These are phyloP conservation scores for Psidium guajava DNA, from an alignment of 345 rosid species.

Conservation along the genomic window DNA sequence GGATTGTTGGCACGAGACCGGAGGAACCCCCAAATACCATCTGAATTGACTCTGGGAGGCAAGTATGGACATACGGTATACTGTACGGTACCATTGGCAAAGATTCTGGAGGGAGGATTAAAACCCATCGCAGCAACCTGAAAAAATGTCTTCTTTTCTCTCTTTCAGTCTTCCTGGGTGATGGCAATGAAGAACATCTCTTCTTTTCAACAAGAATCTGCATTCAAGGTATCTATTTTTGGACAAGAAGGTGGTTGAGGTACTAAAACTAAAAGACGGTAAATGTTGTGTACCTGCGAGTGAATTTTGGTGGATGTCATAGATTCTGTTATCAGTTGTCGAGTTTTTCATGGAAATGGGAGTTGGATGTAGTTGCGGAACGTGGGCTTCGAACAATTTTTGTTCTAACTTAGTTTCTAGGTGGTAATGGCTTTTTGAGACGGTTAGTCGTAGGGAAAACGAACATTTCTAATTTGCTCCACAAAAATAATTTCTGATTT, in stretches of 20 bases:
- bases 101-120: accelerated
- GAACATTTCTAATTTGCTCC: not conserved
- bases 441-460: not conserved
- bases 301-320: not conserved
- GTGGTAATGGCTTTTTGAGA: not conserved
- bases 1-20: not conserved
- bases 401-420: not conserved
- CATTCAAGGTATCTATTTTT: not conserved
- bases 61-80: not conserved
- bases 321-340: not conserved
- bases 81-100: not conserved
- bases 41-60: not conserved
- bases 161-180: not conserved
- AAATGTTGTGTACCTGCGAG: not conserved
- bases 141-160: not conserved
- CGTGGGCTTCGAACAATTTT: no score
- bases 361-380: not conserved
- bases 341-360: not conserved
- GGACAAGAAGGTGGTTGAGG: not conserved
- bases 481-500: not conserved
- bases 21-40: not conserved
- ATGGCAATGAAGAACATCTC: not conserved
- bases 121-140: not conserved
- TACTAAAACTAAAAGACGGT: not conserved
- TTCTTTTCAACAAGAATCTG: not conserved